Percentiles rank a stretch among this genome's conserved stretches.
Conservation (phyloP, 2,329 filamentous ascomycete species). For the Xylaria sp. region DNA sequence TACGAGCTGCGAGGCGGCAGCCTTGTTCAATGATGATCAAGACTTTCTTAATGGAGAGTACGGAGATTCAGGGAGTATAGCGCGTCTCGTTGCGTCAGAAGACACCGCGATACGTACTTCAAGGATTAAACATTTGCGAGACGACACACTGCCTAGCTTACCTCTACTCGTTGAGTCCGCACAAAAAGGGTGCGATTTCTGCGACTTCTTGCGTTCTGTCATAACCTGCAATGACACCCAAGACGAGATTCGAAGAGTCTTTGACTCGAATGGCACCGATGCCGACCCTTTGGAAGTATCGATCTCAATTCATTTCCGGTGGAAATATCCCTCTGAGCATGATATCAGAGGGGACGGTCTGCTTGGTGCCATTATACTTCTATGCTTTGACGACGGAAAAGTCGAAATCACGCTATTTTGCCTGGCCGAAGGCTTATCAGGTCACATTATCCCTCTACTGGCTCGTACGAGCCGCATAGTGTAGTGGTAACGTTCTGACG, state of each 20-base stretch:
- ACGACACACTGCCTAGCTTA: conserved; percentile 1
- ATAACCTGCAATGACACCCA: conserved; percentile 5
- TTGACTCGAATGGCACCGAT: conserved; percentile 1
- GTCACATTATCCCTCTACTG: background rate
- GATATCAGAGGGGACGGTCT: conserved; percentile 7
- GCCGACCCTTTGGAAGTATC: background rate
- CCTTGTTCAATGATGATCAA: background rate
- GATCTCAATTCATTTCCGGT: conserved; percentile 10
- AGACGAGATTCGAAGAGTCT: conserved; percentile 2
- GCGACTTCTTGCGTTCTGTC: conserved; percentile 3
- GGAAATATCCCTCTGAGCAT: background rate
- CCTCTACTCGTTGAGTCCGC: background rate
- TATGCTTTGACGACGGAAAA: conserved; percentile 3
- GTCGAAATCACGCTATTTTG: conserved; percentile 6
- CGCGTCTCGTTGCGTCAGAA: conserved; percentile 3
- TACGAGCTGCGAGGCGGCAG: background rate
- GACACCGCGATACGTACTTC: conserved; percentile 7
- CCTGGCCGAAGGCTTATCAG: conserved; percentile 8
- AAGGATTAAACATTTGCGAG: background rate
- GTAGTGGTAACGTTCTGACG: background rate
- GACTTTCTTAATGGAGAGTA: background rate
- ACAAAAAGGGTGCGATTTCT: conserved; percentile 3
- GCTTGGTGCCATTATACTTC: conserved; percentile 1
- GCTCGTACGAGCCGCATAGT: background rate
- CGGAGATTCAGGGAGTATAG: background rate